Conservation (phyloP, 1,284 basidiomycete species). For the Pseudozyma hubeiensis region DNA sequence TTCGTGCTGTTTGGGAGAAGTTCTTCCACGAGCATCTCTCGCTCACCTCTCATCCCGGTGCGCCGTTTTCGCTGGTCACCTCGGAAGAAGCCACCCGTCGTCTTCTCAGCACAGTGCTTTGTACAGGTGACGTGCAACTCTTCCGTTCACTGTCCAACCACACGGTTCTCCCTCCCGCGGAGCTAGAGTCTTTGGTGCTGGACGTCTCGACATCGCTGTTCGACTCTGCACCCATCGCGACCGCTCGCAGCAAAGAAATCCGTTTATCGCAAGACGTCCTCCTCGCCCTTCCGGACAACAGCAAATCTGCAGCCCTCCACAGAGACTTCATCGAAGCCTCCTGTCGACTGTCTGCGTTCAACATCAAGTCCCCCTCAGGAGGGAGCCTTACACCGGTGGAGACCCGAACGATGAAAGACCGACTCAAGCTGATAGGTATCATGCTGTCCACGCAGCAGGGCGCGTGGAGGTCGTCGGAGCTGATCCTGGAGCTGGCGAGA, state of each 20-base stretch:
- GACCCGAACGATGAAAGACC: constrained; percentile 29
- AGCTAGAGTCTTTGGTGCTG: constrained; percentile 34
- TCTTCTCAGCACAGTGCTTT: constrained; percentile 20
- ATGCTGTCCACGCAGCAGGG: constrained; percentile 31
- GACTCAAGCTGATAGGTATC: constrained; percentile 28
- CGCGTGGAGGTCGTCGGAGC: constrained; percentile 40
- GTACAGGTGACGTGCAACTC: constrained; percentile 32
- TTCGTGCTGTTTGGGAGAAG: constrained; percentile 24
- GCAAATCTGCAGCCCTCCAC: constrained; percentile 4
- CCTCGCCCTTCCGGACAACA: constrained; percentile 6
- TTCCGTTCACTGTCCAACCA: constrained; percentile 20
- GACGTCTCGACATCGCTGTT: constrained; percentile 30
- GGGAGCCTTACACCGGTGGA: constrained; percentile 27
- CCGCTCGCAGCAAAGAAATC: constrained; percentile 23
- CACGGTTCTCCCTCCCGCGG: not conserved
- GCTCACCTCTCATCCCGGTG: not conserved
- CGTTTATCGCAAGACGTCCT: constrained; percentile 31
- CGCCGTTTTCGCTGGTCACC: constrained; percentile 12
- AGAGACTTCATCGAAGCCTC: constrained; percentile 44
- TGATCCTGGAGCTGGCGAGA: constrained; percentile 37
- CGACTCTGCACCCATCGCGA: constrained; percentile 22
- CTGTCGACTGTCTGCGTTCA: constrained; percentile 49
- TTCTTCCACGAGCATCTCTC: constrained; percentile 19
- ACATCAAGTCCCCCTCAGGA: constrained; percentile 27
- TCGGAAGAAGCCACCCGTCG: not conserved